These are phyloP conservation scores for Paraconiothyrium sp. DNA, from an alignment of 2,329 filamentous ascomycete species.

Conservation along the genomic window DNA sequence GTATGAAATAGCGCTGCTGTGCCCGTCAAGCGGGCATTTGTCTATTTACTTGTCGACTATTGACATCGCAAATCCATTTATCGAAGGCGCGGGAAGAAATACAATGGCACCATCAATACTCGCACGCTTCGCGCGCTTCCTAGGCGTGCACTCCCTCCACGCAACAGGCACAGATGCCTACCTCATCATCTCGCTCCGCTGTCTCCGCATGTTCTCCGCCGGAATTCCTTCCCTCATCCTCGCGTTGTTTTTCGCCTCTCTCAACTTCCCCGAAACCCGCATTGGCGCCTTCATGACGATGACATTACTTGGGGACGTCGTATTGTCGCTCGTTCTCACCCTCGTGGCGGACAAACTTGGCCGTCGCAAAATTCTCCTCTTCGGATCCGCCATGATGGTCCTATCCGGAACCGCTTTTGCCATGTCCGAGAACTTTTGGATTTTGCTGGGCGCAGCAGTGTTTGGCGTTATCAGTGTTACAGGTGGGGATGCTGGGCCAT, in stretches of 20 bases:
- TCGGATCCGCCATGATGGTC: slow-evolving; percentile 50
- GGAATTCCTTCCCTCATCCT: slow-evolving; percentile 50
- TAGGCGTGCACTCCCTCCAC: slow-evolving; percentile 44
- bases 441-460: slow-evolving; percentile 48
- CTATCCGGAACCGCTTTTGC: slow-evolving; percentile 48
- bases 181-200: slow-evolving; percentile 54
- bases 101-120: slow-evolving; percentile 32
- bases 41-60: not conserved
- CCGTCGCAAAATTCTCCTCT: slow-evolving; percentile 45
- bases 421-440: slow-evolving; percentile 48
- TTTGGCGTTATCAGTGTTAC: slow-evolving; percentile 51
- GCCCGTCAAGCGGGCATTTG: not conserved
- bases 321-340: slow-evolving; percentile 48
- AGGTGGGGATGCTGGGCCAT: slow-evolving; percentile 47
- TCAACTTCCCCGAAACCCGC: slow-evolving; percentile 45
- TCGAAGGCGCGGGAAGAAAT: not conserved
- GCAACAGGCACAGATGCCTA: slow-evolving; percentile 49
- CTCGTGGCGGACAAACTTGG: slow-evolving; percentile 51
- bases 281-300: slow-evolving; percentile 54
- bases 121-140: slow-evolving; percentile 36
- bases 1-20: slow-evolving; percentile 9
- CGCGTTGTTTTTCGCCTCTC: slow-evolving; percentile 49
- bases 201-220: slow-evolving; percentile 48
- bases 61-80: not conserved
- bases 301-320: slow-evolving; percentile 51